These are phyloP conservation scores for Calonectria pseudoreteaudii DNA, from an alignment of 2,329 filamentous ascomycete species.

Conservation along the genomic window DNA sequence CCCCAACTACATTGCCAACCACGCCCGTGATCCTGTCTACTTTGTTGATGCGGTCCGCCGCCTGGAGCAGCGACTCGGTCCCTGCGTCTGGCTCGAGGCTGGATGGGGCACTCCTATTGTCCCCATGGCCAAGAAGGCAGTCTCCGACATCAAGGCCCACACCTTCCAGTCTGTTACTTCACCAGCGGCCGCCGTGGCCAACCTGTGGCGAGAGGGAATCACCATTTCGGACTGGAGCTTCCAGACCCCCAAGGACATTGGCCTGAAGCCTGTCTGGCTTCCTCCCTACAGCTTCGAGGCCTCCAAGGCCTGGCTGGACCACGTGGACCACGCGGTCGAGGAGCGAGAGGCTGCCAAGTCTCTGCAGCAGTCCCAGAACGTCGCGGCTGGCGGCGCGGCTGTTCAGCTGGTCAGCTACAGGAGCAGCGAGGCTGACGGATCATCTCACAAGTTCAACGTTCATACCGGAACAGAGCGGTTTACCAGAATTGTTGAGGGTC, in stretches of 20 bases:
- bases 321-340: constrained; percentile 28
- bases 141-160: constrained; percentile 16
- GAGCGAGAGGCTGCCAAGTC: background rate
- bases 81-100: constrained; percentile 32
- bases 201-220: constrained; percentile 30
- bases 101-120: constrained; percentile 27
- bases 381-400: background rate
- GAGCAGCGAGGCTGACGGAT: background rate
- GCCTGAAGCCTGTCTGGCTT: constrained; percentile 25
- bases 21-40: constrained; percentile 30
- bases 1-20: constrained; percentile 20
- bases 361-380: background rate
- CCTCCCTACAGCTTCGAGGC: constrained; percentile 34
- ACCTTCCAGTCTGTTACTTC: constrained; percentile 25
- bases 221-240: constrained; percentile 29
- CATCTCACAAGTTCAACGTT: constrained; percentile 21
- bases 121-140: constrained; percentile 30
- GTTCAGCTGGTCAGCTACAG: constrained; percentile 22
- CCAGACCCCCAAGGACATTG: constrained; percentile 21
- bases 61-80: constrained; percentile 18
- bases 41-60: constrained; percentile 26
- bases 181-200: background rate
- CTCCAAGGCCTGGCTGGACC: constrained; percentile 30
- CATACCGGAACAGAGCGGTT: constrained; percentile 26
- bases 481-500: constrained; percentile 29